phyloP scores from a whole-genome alignment of 768 basidiomycete genomes.

The Hydnum rufescens region DNA sequence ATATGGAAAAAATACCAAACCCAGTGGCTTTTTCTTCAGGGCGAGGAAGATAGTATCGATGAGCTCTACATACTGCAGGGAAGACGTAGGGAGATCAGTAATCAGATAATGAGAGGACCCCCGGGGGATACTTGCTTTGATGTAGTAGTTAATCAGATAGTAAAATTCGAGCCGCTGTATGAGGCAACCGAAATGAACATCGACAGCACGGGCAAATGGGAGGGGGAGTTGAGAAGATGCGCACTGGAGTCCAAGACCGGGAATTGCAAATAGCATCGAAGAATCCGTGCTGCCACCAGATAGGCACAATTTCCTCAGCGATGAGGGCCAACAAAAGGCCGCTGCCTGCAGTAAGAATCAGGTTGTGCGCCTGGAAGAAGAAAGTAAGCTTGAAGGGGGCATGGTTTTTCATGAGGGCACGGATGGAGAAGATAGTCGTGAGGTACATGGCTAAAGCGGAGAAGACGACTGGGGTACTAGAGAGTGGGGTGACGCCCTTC shows the following conservation, averaged over 20 bases:
- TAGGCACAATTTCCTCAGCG: constrained; percentile 77
- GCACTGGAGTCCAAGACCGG: constrained; percentile 69
- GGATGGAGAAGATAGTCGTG: constrained; percentile 67
- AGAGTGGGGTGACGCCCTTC: constrained; percentile 58
- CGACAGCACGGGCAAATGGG: not conserved
- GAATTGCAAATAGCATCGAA: constrained; percentile 63
- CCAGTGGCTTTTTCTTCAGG: constrained; percentile 93
- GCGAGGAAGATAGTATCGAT: constrained; percentile 94
- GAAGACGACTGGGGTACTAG: constrained; percentile 50
- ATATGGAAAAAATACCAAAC: constrained; percentile 25
- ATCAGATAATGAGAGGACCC: too few species aligned
- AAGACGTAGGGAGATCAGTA: too few species aligned
- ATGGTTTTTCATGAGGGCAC: constrained; percentile 63
- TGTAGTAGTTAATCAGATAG: constrained; percentile 98
- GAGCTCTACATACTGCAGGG: constrained; percentile 86
- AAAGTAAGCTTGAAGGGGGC: constrained; percentile 55
- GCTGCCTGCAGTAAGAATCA: constrained; percentile 69
- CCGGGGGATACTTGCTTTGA: too few species aligned
- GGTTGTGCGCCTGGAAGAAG: constrained; percentile 81
- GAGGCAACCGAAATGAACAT: not conserved
- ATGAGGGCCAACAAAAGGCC: constrained; percentile 71
- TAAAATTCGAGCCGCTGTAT: constrained; percentile 74
- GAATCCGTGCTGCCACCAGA: constrained; percentile 46
- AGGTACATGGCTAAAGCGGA: constrained; percentile 62
- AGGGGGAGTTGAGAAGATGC: constrained; percentile 16